Base-by-base conservation (phyloP, 768 basidiomycete genomes). In the Amanita brunnescens region DNA sequence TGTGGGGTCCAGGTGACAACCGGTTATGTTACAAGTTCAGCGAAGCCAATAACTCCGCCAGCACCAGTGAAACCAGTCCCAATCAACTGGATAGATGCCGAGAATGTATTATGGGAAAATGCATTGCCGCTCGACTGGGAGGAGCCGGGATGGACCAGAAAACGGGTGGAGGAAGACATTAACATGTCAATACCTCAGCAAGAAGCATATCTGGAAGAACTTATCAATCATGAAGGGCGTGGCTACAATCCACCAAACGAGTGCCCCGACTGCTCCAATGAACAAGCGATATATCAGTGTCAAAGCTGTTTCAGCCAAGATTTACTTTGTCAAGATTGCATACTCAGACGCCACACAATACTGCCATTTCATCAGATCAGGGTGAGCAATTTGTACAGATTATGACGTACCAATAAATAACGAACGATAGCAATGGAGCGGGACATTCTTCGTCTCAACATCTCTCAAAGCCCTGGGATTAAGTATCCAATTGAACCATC, bases 391-490 rank as follows among this genome's bases (percentile, higher is more conserved):
- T 5, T 45, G 43, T n/a, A n/a, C n/a, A 21, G 20, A 5, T 14
- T 33, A 39, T 8, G 8, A 39, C n/a, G 38, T 39, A 20, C 38
- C 38, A 18, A 39, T n/a, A 20, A 20, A n/a, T n/a, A 39, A 7
- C 5, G 7, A 4, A 8, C 9, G 7, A 20, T 18, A 51, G 50
- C 6, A 34, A 30, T 52, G 54, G 51, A 40, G 13, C 13, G 44
- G 24, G 7, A 18, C 7, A 9, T 21, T 13, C 44, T 55, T 55
- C 29, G 8, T 29, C 24, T 7, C 20, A 21, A 21, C 23, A 10
- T 35, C 42, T 30, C 38, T 53, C 37, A 56, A 59, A 7, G 63
- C 37, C 38, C 59, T 55, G 2, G 63, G 64, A 10, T 47, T 55
- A 13, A 20, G 38, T 14, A 26, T 52, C 2, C 33, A 53, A 14